phyloP scores from a whole-genome alignment of 148 eudicot species.

The Rhododendron kiyosumense region DNA sequence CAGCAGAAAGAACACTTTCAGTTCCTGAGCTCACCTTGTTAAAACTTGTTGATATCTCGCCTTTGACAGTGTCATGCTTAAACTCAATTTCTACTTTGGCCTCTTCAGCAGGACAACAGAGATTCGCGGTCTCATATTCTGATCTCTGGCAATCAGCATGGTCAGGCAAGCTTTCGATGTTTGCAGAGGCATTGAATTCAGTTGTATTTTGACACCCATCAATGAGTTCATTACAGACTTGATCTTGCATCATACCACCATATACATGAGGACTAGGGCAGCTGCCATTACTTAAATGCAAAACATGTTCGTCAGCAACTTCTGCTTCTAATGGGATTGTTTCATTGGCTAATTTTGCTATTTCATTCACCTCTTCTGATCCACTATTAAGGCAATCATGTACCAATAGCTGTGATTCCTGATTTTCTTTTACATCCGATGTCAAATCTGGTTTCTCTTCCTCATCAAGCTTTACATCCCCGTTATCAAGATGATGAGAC shows the following conservation, averaged over 20 bases:
- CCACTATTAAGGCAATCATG: neutral
- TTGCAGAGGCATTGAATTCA: conserved; percentile 18
- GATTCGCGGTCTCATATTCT: conserved; percentile 8
- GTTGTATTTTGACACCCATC: neutral
- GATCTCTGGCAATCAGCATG: conserved; percentile 13
- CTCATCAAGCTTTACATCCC: conserved; percentile 22
- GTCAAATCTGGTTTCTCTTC: conserved; percentile 18
- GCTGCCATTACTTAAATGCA: neutral
- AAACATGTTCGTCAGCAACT: neutral
- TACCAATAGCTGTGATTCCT: conserved; percentile 9
- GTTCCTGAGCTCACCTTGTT: conserved; percentile 17
- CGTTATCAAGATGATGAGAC: conserved; percentile 9
- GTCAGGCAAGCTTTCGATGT: conserved; percentile 14
- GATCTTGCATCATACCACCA: neutral
- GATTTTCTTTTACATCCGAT: conserved; percentile 14
- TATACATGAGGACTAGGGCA: neutral
- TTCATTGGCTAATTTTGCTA: conserved; percentile 16
- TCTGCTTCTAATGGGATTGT: conserved; percentile 6
- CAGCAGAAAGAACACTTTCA: conserved; percentile 27
- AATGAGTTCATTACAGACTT: neutral
- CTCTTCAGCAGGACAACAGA: conserved; percentile 14
- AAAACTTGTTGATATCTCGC: conserved; percentile 16
- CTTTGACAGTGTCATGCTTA: conserved; percentile 21
- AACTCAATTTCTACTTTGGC: conserved; percentile 17
- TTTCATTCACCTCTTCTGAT: conserved; percentile 16